Evolutionary conservation across 1,284 basidiomycete genomes (phyloP).

Genomic region (Waitea zeae): DNA sequence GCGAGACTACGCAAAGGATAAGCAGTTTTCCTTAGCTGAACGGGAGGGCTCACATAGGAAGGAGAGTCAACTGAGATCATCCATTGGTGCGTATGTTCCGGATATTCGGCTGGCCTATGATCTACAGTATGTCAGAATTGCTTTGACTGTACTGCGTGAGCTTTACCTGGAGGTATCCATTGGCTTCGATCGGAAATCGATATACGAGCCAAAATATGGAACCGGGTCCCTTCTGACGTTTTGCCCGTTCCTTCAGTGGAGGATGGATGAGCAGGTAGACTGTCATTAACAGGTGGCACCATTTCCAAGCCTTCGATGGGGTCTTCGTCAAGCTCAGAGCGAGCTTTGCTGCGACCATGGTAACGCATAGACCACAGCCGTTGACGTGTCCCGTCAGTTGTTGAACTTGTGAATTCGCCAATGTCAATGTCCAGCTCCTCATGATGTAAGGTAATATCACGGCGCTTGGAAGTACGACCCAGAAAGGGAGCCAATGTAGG

Average conservation of each 20-base stretch:
- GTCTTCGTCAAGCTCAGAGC: neutral
- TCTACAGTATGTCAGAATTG: constrained; percentile 16
- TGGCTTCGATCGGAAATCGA: constrained; percentile 45
- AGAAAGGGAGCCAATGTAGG: constrained; percentile 56
- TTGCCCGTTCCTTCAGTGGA: too few relatives aligned
- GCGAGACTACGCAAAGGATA: neutral
- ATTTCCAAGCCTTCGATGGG: neutral
- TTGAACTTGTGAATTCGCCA: constrained; percentile 8
- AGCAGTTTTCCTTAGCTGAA: constrained; percentile 3
- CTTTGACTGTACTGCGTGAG: too few relatives aligned
- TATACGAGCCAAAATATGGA: constrained; percentile 48
- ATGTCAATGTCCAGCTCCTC: constrained; percentile 29
- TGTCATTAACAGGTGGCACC: neutral
- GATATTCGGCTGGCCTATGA: constrained; percentile 17
- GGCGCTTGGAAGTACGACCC: constrained; percentile 35
- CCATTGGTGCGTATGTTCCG: constrained; percentile 46
- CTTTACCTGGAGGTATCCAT: constrained; percentile 37
- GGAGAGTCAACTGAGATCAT: constrained; percentile 50
- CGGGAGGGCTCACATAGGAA: constrained; percentile 37
- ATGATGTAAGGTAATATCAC: constrained; percentile 34
- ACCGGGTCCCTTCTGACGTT: constrained; percentile 34
- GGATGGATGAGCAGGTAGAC: constrained; percentile 2
- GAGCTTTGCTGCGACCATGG: constrained; percentile 21
- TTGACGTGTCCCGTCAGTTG: constrained; percentile 5
- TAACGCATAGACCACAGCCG: constrained; percentile 26